phyloP scores from a whole-genome alignment of 2,329 filamentous ascomycete species.

The Aureobasidium pullulans region DNA sequence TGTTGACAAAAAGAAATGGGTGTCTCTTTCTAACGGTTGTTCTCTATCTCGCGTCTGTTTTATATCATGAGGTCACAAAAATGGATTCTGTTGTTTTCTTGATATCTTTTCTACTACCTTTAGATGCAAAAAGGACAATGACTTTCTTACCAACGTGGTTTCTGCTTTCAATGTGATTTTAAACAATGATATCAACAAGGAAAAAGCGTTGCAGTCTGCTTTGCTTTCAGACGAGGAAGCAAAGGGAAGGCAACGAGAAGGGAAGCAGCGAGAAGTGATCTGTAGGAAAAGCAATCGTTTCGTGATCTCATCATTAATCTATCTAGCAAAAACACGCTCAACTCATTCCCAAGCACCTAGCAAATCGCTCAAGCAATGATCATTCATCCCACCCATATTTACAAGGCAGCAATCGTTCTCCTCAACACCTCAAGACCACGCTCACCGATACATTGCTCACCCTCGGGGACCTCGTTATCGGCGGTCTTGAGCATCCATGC shows the following conservation, averaged over 20 bases:
- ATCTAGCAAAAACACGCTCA: background rate
- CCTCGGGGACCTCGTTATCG: conserved; percentile 27
- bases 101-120: background rate
- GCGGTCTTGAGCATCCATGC: conserved; percentile 63
- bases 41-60: background rate
- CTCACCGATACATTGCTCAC: conserved; percentile 35
- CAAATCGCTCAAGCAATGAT: background rate
- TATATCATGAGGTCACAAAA: background rate
- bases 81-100: background rate
- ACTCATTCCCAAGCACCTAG: background rate
- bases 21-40: background rate
- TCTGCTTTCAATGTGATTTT: too few relatives aligned
- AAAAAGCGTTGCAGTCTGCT: too few relatives aligned
- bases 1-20: background rate
- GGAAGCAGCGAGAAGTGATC: too few relatives aligned
- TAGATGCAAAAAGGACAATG: background rate
- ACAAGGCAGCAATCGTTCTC: conserved; percentile 50
- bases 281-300: too few relatives aligned
- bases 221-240: too few relatives aligned
- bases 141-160: background rate
- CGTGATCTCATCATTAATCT: too few relatives aligned
- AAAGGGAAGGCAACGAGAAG: background rate
- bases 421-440: conserved; percentile 50
- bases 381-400: conserved; percentile 15
- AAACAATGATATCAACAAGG: too few relatives aligned